A percentile compares a stretch with the other conserved stretches of the same genome.
These are phyloP conservation scores for Coemansia linderi DNA, from an alignment of 371 early-diverging fungal genomes.

Conservation along the genomic window DNA sequence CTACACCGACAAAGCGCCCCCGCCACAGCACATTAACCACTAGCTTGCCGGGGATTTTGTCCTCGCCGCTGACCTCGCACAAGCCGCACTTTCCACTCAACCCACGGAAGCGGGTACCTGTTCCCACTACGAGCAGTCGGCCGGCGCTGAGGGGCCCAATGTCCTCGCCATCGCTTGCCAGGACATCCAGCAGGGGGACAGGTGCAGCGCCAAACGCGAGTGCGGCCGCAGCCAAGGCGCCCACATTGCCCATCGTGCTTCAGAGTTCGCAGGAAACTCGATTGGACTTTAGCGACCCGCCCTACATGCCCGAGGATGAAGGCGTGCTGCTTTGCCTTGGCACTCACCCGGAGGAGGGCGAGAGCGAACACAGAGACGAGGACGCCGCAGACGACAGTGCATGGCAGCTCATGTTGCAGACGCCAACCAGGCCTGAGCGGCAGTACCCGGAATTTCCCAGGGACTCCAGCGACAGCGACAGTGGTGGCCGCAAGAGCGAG, in stretches of 20 bases:
- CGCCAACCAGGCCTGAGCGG: conserved; percentile 7
- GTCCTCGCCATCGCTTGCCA: conserved; percentile 5
- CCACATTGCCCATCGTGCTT: background rate
- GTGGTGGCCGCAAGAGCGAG: background rate
- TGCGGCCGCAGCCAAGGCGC: background rate
- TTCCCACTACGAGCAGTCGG: background rate
- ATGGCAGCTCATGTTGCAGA: background rate
- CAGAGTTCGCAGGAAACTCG: conserved; percentile 46
- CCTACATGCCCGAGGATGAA: conserved; percentile 14
- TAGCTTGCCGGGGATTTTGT: conserved; percentile 18
- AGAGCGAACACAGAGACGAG: conserved; percentile 2
- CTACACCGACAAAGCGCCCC: conserved; percentile 32
- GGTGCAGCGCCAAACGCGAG: background rate
- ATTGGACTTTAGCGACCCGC: conserved; percentile 39
- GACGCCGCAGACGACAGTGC: background rate
- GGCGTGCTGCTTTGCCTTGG: conserved; percentile 29
- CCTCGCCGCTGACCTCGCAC: conserved; percentile 21
- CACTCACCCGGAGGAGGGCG: conserved; percentile 12
- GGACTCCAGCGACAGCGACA: background rate
- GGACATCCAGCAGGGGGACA: background rate
- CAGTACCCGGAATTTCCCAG: conserved; percentile 5
- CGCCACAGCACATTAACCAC: background rate
- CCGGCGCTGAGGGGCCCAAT: background rate
- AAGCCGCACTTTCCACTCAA: conserved; percentile 12
- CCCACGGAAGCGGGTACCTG: conserved; percentile 1